A percentile compares a stretch with the other conserved stretches of the same genome.
These are phyloP conservation scores for Lachnellula occidentalis DNA, from an alignment of 2,329 filamentous ascomycete genomes.

Conservation along the genomic window DNA sequence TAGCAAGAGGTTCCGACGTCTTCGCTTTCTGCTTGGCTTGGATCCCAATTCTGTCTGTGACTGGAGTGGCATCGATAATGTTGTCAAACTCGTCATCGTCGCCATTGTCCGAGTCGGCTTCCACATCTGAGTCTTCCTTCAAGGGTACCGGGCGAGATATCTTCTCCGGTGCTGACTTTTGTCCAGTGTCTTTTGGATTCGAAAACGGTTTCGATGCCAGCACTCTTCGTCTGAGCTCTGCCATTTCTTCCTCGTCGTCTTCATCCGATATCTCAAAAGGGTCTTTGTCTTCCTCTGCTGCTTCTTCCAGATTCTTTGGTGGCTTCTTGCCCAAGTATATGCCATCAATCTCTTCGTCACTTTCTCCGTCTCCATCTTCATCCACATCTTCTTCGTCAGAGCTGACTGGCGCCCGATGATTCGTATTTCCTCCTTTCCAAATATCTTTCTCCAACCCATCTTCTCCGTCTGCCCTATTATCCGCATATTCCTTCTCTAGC, in stretches of 20 bases:
- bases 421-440: slow-evolving; percentile 89
- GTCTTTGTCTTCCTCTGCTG: slow-evolving; percentile 49
- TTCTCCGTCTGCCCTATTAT: slow-evolving; percentile 64
- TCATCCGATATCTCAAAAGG: slow-evolving; percentile 73
- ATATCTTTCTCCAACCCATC: slow-evolving; percentile 62
- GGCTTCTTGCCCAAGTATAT: slow-evolving; percentile 57
- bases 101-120: slow-evolving; percentile 66
- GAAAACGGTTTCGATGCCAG: slow-evolving; percentile 85
- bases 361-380: slow-evolving; percentile 40
- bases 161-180: slow-evolving; percentile 55
- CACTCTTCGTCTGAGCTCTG: slow-evolving; percentile 83
- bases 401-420: slow-evolving; percentile 51
- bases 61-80: slow-evolving; percentile 85
- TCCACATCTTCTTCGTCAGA: slow-evolving; percentile 48
- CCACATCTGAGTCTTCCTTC: slow-evolving; percentile 58
- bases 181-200: slow-evolving; percentile 44
- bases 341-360: slow-evolving; percentile 45
- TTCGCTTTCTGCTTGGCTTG: slow-evolving; percentile 53
- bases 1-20: slow-evolving; percentile 33
- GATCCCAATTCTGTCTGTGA: slow-evolving; percentile 80
- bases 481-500: slow-evolving; percentile 82
- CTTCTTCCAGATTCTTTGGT: slow-evolving; percentile 31
- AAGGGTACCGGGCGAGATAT: slow-evolving; percentile 53
- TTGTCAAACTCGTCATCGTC: slow-evolving; percentile 78
- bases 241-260: slow-evolving; percentile 82